Base-by-base conservation (phyloP, 257 asterid genomes). In the Knoxia roxburghii region DNA sequence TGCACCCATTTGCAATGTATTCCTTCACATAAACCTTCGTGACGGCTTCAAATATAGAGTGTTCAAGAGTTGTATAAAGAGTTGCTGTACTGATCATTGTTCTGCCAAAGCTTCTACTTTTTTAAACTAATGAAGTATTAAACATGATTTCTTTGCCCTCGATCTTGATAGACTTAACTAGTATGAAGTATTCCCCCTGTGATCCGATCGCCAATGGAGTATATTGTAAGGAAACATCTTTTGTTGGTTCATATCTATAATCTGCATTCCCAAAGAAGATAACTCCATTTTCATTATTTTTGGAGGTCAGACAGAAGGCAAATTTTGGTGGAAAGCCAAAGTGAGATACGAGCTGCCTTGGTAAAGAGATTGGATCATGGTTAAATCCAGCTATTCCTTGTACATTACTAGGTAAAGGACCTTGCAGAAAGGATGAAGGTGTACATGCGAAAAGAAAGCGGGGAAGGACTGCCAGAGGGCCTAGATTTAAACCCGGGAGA, bases 301-400 rank as follows among this genome's bases (percentile, higher is more conserved):
- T 55, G 14, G 87, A 71, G 35, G 87, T 37, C 9, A 84, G 41
- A 27, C 93, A 86, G 64, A 82, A 4, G 52, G 85, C 56, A 26
- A 83, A 83, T 46, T 65, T 77, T 3, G 75, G 84, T 10, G 56
- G 80, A 29, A 84, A 69, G 6, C 93, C 88, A 1, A 76, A 82
- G 54, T 71, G 78, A 18, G 89, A 80, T 15, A 88, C 72, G 4
- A 86, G 65, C 64, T 86, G 93, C 27, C 72, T 7, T 4, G 89
- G 93, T 10, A 86, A 49, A 73, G 88, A 66, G 40, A 80, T 58
- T 0, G 79, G 54, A 12, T 72, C 43, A 30, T 80, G 81, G 18
- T 82, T 73, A 4, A 86, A 70, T 64, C 86, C 89, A 3, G 73
- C 89, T 6, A 86, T 67, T 57, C 89, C 93, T 59, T 68, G 65